A percentile compares a stretch with the other conserved stretches of the same genome.
These are phyloP conservation scores for Boechera stricta DNA, from an alignment of 345 rosid genomes.

Conservation along the genomic window DNA sequence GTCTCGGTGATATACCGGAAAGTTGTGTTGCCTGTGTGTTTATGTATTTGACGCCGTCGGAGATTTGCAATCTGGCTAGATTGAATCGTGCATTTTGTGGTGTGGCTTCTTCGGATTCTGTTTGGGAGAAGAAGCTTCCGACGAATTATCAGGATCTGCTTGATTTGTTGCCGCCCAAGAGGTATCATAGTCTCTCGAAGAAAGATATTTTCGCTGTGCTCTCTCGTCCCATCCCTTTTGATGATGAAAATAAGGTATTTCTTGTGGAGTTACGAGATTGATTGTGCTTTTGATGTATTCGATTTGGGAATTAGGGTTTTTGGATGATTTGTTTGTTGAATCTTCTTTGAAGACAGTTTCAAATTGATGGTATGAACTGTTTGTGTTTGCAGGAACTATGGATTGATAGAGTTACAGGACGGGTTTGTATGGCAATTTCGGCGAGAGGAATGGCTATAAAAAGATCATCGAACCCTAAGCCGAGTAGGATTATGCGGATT, in stretches of 20 bases:
- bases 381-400: conserved; percentile 68
- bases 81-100: conserved; percentile 80
- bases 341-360: neutral
- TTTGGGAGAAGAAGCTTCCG: conserved; percentile 90
- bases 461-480: too few species aligned
- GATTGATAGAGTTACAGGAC: conserved; percentile 91
- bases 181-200: conserved; percentile 62
- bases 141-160: conserved; percentile 81
- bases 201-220: conserved; percentile 88
- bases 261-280: neutral
- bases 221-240: conserved; percentile 75
- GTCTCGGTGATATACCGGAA: conserved; percentile 93
- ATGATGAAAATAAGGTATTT: conserved; percentile 73
- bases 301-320: conserved; percentile 48
- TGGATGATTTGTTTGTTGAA: neutral
- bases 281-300: conserved; percentile 1
- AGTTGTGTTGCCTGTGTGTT: conserved; percentile 92
- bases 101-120: conserved; percentile 91
- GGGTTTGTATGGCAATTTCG: conserved; percentile 83
- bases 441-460: conserved; percentile 88
- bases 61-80: conserved; percentile 95
- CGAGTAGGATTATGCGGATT: too few species aligned
- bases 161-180: conserved; percentile 77
- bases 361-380: neutral
- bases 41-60: conserved; percentile 82